A percentile compares a stretch with the other conserved stretches of the same genome.
phyloP scores from a whole-genome alignment of 495 filamentous ascomycete species.

The Hypoxylon crocopeplum region DNA sequence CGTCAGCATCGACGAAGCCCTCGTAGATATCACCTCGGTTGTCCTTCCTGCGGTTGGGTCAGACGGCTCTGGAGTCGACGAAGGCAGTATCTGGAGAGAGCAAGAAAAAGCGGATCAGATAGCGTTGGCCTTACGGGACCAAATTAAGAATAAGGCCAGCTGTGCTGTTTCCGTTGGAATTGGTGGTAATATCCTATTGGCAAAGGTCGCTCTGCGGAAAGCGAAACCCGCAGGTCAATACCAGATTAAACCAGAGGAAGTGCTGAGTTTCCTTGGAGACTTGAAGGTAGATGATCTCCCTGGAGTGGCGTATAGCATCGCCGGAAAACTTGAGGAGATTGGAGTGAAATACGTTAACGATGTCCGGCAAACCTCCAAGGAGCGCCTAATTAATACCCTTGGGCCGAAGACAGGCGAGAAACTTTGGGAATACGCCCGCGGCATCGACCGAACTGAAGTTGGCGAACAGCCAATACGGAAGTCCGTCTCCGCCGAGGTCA shows the following conservation, averaged over 20 bases:
- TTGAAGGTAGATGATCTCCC: conserved; percentile 82
- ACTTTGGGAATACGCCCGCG: conserved; percentile 88
- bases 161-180: conserved; percentile 96
- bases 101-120: conserved; percentile 82
- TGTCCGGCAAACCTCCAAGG: conserved; percentile 74
- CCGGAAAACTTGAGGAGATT: conserved; percentile 84
- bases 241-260: conserved; percentile 74
- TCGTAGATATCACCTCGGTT: conserved; percentile 75
- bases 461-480: conserved; percentile 82
- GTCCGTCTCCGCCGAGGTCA: conserved; percentile 94
- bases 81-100: conserved; percentile 80
- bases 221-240: conserved; percentile 96
- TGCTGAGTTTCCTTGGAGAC: conserved; percentile 75
- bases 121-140: conserved; percentile 67
- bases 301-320: conserved; percentile 86
- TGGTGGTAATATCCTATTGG: conserved; percentile 86
- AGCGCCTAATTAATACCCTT: conserved; percentile 71
- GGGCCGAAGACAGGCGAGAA: conserved; percentile 94
- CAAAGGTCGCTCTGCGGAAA: conserved; percentile 87
- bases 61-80: conserved; percentile 68
- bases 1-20: conserved; percentile 93
- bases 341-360: conserved; percentile 83
- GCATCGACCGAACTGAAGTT: conserved; percentile 86
- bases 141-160: conserved; percentile 73
- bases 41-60: conserved; percentile 72